Evolutionary conservation across 1,284 basidiomycete species (phyloP), one percentile per base, ranked within the genome.

Genomic region (Moniliophthora roreri): DNA sequence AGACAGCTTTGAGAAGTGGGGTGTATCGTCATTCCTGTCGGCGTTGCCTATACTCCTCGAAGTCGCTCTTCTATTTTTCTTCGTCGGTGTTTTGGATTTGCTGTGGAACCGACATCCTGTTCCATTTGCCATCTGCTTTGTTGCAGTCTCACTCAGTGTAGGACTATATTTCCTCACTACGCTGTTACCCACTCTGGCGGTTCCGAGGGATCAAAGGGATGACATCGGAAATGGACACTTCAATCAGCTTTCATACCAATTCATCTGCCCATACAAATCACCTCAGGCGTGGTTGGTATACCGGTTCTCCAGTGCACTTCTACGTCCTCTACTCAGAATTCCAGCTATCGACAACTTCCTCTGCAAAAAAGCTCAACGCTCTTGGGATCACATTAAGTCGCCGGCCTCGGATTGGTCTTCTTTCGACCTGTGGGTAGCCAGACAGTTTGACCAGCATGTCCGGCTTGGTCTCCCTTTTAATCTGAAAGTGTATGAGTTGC

Each of bases 41-140:
- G 21, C 23, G 32, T 24, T 51, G 11, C 49, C 50, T 3, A 32
- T 46, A 20, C 40, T 45, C 2, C 28, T 51, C 21, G 35, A 51
- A 11, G 26, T 51, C 2, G 39, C 50, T 9, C 11, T 51, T 3
- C 4, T 51, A 10, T 41, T 51, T n/a, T 51, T 51, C 18, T 51
- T 51, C 24, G 21, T 36, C 15, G 50, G 50, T 11, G 32, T 51
- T n/a, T 35, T 53, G 4, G 44, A 48, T 8, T 24, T 53, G 13
- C 18, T 48, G 6, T 53, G 51, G 51, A 39, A 9, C 21, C 37
- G 48, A n/a, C 36, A 53, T 34, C 6, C 4, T n/a, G 24, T 40
- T 38, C 35, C 45, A 7, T 45, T 45, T 10, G 28, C 18, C 3
- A n/a, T 48, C 16, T 23, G 34, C 3, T 18, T 32, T 13, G 23